phyloP scores from a whole-genome alignment of 2,329 filamentous ascomycete species.

The Sporothrix sp. region DNA sequence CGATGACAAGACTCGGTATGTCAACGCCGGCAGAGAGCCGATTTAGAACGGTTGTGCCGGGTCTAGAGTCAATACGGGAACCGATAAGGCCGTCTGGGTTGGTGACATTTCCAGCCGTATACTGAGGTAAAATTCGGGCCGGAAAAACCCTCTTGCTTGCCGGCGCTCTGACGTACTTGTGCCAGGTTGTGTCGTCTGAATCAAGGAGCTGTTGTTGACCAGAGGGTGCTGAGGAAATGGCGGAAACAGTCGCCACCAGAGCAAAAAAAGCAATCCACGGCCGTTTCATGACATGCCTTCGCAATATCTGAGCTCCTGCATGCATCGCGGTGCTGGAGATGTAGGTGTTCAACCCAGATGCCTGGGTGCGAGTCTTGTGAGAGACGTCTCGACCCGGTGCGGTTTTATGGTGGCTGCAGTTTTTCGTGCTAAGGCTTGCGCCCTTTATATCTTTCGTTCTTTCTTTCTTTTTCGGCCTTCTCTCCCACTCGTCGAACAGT shows the following conservation, averaged over 20 bases:
- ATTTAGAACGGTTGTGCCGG: slow-evolving; percentile 25
- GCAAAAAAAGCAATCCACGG: slow-evolving; percentile 3
- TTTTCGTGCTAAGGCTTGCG: too few species aligned
- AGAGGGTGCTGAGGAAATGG: background rate
- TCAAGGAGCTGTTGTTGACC: slow-evolving; percentile 12
- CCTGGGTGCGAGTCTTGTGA: too few species aligned
- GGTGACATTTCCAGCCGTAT: slow-evolving; percentile 29
- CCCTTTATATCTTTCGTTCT: too few species aligned
- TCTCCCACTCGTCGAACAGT: too few species aligned
- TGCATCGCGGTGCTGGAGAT: too few species aligned
- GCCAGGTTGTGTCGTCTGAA: slow-evolving; percentile 25
- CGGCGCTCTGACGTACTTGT: slow-evolving; percentile 32
- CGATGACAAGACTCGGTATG: slow-evolving; percentile 34
- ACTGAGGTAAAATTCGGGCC: slow-evolving; percentile 19
- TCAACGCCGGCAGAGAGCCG: slow-evolving; percentile 17
- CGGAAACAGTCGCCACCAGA: background rate
- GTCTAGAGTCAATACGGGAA: slow-evolving; percentile 21
- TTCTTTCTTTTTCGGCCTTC: too few species aligned
- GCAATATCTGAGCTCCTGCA: too few species aligned
- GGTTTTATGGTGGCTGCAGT: too few species aligned
- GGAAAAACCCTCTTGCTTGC: slow-evolving; percentile 25
- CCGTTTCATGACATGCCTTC: background rate
- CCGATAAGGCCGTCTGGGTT: slow-evolving; percentile 28
- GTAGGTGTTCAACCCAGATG: too few species aligned
- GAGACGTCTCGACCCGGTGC: too few species aligned